phyloP scores from a whole-genome alignment of 2,329 filamentous ascomycete species.

The Pseudonectria foliicola region DNA sequence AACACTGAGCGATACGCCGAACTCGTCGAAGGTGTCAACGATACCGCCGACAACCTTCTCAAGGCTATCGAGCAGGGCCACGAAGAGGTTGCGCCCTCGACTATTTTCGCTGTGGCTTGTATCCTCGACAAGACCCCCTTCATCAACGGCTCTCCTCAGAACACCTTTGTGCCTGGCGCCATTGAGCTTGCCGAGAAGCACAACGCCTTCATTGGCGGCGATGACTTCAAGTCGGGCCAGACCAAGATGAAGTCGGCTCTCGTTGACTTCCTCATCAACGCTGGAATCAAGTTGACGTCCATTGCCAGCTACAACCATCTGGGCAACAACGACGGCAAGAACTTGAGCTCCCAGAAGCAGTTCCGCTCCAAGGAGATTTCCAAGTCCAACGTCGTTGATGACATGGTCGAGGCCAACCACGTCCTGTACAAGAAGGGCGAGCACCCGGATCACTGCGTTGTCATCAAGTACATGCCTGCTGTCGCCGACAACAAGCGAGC shows the following conservation, averaged over 20 bases:
- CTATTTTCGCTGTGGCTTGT: constrained; percentile 88
- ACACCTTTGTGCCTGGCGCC: constrained; percentile 94
- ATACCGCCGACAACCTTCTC: constrained; percentile 90
- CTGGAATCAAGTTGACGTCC: constrained; percentile 96
- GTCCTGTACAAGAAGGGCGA: constrained; percentile 88
- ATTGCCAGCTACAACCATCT: constrained; percentile 99
- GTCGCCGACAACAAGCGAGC: constrained; percentile 99
- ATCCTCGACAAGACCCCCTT: constrained; percentile 88
- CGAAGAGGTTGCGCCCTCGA: constrained; percentile 88
- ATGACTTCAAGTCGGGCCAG: constrained; percentile 99
- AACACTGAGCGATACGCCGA: constrained; percentile 98
- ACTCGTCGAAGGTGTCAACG: constrained; percentile 80
- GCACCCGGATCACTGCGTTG: constrained; percentile 95
- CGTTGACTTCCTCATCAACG: constrained; percentile 97
- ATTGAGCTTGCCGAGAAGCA: constrained; percentile 84
- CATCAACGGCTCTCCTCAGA: constrained; percentile 98
- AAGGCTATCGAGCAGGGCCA: constrained; percentile 81
- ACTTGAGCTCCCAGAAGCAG: constrained; percentile 93
- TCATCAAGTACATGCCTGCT: constrained; percentile 99
- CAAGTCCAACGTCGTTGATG: constrained; percentile 98
- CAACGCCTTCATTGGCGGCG: constrained; percentile 86
- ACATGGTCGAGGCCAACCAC: constrained; percentile 96
- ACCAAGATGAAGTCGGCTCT: constrained; percentile 99
- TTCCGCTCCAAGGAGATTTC: constrained; percentile 99
- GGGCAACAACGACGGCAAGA: constrained; percentile 99